These are phyloP conservation scores for Domatiomyces globalis DNA, from an alignment of 2,329 filamentous ascomycete species.

Conservation along the genomic window DNA sequence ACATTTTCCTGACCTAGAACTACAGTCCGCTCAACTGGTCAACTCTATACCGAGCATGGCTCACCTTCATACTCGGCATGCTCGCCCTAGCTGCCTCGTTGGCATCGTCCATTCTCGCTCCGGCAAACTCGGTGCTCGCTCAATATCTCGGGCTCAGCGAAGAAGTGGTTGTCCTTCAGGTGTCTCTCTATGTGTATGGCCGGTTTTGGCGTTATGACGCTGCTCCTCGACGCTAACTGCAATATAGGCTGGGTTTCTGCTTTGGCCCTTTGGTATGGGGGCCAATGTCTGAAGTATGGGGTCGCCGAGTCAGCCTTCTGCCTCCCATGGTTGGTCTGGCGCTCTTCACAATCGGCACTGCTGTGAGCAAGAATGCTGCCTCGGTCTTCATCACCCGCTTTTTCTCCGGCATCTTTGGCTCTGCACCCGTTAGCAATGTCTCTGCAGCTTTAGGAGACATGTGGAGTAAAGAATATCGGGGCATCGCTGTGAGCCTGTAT, in stretches of 20 bases:
- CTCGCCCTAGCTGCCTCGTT: slow-evolving; percentile 37
- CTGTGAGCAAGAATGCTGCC: slow-evolving; percentile 25
- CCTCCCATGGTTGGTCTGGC: slow-evolving; percentile 30
- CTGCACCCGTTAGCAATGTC: slow-evolving; percentile 31
- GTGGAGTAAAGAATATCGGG: slow-evolving; percentile 25
- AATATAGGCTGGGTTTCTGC: slow-evolving; percentile 23
- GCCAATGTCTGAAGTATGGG: slow-evolving; percentile 33
- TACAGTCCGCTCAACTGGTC: slow-evolving; percentile 37
- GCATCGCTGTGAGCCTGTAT: slow-evolving; percentile 28
- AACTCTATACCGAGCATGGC: slow-evolving; percentile 30
- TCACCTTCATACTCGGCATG: slow-evolving; percentile 37
- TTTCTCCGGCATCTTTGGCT: slow-evolving; percentile 33
- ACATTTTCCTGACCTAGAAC: slow-evolving; percentile 19
- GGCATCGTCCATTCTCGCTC: slow-evolving; percentile 38
- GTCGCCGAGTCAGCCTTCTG: slow-evolving; percentile 32
- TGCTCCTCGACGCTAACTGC: neutral
- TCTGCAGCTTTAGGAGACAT: slow-evolving; percentile 33
- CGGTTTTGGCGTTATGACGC: neutral
- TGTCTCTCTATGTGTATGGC: slow-evolving; percentile 33
- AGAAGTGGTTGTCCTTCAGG: slow-evolving; percentile 32
- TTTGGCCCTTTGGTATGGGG: slow-evolving; percentile 31
- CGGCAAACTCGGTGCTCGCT: slow-evolving; percentile 32
- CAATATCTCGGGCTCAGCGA: slow-evolving; percentile 29
- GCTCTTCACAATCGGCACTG: slow-evolving; percentile 35
- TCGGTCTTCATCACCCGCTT: slow-evolving; percentile 31